Evolutionary conservation across 441 rosid genomes (phyloP), one percentile per base, ranked within the genome.

Genomic region (Adansonia rubrostipa): DNA sequence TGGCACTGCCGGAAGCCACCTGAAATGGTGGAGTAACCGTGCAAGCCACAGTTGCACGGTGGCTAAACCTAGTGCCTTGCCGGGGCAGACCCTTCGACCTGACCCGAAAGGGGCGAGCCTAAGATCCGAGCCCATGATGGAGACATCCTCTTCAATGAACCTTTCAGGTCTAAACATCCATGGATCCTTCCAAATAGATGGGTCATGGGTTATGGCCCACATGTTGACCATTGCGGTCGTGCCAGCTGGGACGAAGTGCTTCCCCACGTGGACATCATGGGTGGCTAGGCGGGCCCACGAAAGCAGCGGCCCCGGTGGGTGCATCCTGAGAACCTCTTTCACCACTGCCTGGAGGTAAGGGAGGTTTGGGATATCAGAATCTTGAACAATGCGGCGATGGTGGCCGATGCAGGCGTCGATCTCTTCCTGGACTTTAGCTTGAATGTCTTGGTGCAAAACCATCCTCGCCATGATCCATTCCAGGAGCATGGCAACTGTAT

Each of bases 181-280:
- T 0, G 97, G 95, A 33, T 89, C 86, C 1, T 78, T 76, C 97
- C 97, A 92, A 5, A 89, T 75, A 3, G 81, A 42, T 1, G 88
- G 86, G 80, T 92, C 91, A 11, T 91, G 95, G 40, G 92, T 82
- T 36, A 91, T 92, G 79, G 97, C 92, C 97, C 95, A 91, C 97
- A 92, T 92, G 80, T 92, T 92, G 78, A 92, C 95, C 94, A 92
- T 92, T 0, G 92, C 92, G 0, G 88, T 91, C 0, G 95, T 91
- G 80, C 93, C 95, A 68, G 92, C 90, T 1, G 97, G 95, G 75
- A 91, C 70, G 5, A 85, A 72, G 73, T 68, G 17, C 53, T 88
- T 89, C 71, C 83, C 95, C 9, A 92, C 88, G 77, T 88, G 89
- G 66, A 81, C 88, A 40, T 91, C 97, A 0, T 82, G 87, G 71